These are phyloP conservation scores for Mycena sp. DNA, from an alignment of 1,284 basidiomycete species.

Conservation along the genomic window DNA sequence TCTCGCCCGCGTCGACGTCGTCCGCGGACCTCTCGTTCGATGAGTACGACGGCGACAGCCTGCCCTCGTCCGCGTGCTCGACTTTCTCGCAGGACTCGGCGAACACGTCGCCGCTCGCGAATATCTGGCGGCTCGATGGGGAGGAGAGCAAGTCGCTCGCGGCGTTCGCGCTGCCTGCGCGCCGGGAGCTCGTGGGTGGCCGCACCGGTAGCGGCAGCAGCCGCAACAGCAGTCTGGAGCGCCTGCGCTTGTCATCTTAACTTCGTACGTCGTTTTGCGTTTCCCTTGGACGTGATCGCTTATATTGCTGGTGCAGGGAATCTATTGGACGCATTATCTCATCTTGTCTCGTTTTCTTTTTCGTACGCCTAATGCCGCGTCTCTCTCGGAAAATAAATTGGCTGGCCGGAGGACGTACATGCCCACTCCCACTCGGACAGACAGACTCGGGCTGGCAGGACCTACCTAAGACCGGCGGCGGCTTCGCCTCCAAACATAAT, in stretches of 20 bases:
- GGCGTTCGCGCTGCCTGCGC: slow-evolving; percentile 19
- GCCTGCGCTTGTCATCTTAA: slow-evolving; percentile 27
- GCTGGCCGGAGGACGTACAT: slow-evolving; percentile 25
- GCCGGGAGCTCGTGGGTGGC: slow-evolving; percentile 18
- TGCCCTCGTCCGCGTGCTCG: slow-evolving; percentile 31
- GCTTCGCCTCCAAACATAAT: no score
- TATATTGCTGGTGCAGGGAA: slow-evolving; percentile 4
- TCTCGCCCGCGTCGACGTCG: slow-evolving; percentile 68
- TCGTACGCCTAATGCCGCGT: slow-evolving; percentile 15
- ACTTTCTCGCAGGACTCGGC: slow-evolving; percentile 37
- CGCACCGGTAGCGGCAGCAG: slow-evolving; percentile 14
- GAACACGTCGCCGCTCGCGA: slow-evolving; percentile 45
- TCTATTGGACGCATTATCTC: slow-evolving; percentile 22
- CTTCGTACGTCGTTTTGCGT: slow-evolving; percentile 6
- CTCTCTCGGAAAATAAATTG: slow-evolving; percentile 18
- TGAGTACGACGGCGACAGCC: slow-evolving; percentile 54
- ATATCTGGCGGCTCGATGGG: slow-evolving; percentile 72
- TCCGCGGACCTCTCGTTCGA: slow-evolving; percentile 72
- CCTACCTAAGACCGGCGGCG: slow-evolving; percentile 7
- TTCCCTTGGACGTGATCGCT: not conserved
- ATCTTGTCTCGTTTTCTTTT: slow-evolving; percentile 7
- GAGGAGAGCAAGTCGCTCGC: slow-evolving; percentile 66
- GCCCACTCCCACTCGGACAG: slow-evolving; percentile 2
- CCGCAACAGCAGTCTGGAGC: slow-evolving; percentile 27
- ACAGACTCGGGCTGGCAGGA: slow-evolving; percentile 17